A percentile compares a stretch with the other conserved stretches of the same genome.
Evolutionary conservation across 129 eudicot genomes (phyloP).

Genomic region (Kitagawia praeruptora): DNA sequence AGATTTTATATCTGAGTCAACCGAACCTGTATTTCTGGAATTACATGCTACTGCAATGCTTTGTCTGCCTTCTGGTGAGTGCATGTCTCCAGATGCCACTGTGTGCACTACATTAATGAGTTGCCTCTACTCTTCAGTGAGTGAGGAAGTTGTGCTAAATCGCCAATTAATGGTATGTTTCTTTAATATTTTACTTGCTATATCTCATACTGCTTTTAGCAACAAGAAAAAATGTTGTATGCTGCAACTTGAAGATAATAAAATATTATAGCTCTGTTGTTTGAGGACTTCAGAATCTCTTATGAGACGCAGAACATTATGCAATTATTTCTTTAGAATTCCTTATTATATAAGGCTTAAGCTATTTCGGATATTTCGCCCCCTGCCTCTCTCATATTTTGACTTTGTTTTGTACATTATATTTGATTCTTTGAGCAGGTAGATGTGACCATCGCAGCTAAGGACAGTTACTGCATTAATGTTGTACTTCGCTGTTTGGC

Average conservation of each 20-base stretch:
- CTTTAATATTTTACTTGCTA: constrained; percentile 1
- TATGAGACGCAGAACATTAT: not conserved
- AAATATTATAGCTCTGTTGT: not conserved
- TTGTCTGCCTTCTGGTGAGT: constrained; percentile 89
- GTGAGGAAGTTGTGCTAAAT: constrained; percentile 53
- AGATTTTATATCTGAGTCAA: constrained; percentile 45
- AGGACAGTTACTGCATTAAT: constrained; percentile 55
- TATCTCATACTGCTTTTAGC: not conserved
- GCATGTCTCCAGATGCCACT: constrained; percentile 83
- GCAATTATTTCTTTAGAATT: not conserved
- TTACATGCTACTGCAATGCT: constrained; percentile 86
- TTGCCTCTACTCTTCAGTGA: constrained; percentile 77
- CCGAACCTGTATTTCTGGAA: constrained; percentile 65
- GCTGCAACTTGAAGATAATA: not conserved
- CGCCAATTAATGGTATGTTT: constrained; percentile 71
- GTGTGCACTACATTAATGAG: constrained; percentile 80
- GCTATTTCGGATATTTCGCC: not conserved
- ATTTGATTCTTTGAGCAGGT: constrained; percentile 33
- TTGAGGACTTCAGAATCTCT: not conserved
- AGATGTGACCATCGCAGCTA: constrained; percentile 48
- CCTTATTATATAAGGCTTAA: not conserved
- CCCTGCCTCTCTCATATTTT: not conserved
- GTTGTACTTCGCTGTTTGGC: constrained; percentile 84
- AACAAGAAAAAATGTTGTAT: not conserved
- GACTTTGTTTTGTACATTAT: constrained; percentile 7